Evolutionary conservation across 2,329 filamentous ascomycete species (phyloP), one percentile per base, ranked within the genome.

Genomic region (Parasarocladium wereldwijsianum): DNA sequence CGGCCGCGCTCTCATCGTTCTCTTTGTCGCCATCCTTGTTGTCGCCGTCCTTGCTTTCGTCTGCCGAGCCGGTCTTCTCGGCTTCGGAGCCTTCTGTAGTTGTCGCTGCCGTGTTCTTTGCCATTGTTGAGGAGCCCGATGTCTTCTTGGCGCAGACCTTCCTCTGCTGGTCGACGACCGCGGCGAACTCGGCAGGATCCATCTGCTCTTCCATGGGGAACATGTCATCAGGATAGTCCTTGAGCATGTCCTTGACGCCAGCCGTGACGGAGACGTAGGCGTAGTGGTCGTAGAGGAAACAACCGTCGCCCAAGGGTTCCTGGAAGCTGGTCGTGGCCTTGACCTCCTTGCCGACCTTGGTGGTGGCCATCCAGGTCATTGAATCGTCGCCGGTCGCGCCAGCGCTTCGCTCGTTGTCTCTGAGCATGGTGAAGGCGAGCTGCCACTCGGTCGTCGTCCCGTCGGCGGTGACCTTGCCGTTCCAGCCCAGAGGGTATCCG

Each of bases 271-370:
- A 23, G 12, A 30, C 28, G 28, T 23, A 11, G 19, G 21, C 22
- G 11, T 30, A 30, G 28, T 30, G n/a, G 20, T 30, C 28, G 20
- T 22, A 17, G 8, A 24, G 6, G 8, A 23, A 14, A 21, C 28
- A 30, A 6, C 17, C 28, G n/a, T 30, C 28, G 9, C 12, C 11
- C 12, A 30, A 17, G 4, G 9, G 5, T 4, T 17, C 20, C 17
- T 13, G 11, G 5, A 18, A 17, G 28, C 28, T 30, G 5, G 21
- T 24, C 6, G 28, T 22, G 7, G 12, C 28, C 20, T 30, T 30
- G 19, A 30, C 28, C 5, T 30, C 28, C 12, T 30, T 24, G 19
- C 28, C 28, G 21, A 30, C 28, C 14, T 17, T 30, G 4, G 28
- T 30, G 5, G 28, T 30, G 4, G 28, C 28, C 14, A 23, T n/a